phyloP scores from a whole-genome alignment of 176 grass and related monocot genomes.

The Carex myosuroides region DNA sequence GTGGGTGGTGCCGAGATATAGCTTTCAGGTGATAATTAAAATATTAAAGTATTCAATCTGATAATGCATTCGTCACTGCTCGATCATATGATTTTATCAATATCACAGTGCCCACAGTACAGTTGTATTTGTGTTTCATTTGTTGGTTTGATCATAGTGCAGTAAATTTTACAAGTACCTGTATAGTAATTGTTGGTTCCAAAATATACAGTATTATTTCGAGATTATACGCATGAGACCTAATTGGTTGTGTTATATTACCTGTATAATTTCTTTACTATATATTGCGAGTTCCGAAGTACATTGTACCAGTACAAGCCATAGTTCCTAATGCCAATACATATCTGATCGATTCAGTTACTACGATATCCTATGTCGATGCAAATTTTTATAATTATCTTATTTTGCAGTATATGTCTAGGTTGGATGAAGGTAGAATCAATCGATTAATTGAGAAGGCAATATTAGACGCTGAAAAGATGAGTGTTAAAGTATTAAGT shows the following conservation, averaged over 20 bases:
- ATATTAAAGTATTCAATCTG: neutral
- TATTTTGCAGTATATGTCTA: slow-evolving; percentile 52
- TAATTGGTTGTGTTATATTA: neutral
- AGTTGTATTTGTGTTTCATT: neutral
- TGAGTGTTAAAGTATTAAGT: slow-evolving; percentile 68
- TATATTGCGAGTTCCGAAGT: neutral
- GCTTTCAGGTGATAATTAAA: slow-evolving; percentile 51
- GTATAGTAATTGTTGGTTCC: neutral
- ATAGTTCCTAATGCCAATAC: neutral
- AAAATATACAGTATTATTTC: neutral
- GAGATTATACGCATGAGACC: neutral
- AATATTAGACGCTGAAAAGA: slow-evolving; percentile 62
- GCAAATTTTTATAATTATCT: neutral
- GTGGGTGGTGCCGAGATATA: slow-evolving; percentile 91
- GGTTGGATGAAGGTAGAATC: slow-evolving; percentile 53
- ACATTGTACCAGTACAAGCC: neutral
- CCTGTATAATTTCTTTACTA: neutral
- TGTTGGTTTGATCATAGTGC: neutral
- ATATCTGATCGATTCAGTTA: neutral
- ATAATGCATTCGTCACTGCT: neutral
- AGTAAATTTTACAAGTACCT: neutral
- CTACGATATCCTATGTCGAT: neutral
- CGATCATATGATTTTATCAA: neutral
- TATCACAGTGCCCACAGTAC: neutral
- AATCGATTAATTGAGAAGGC: slow-evolving; percentile 70